phyloP scores from a whole-genome alignment of 1,284 basidiomycete species.

The Pseudozyma tsukubaensis region DNA sequence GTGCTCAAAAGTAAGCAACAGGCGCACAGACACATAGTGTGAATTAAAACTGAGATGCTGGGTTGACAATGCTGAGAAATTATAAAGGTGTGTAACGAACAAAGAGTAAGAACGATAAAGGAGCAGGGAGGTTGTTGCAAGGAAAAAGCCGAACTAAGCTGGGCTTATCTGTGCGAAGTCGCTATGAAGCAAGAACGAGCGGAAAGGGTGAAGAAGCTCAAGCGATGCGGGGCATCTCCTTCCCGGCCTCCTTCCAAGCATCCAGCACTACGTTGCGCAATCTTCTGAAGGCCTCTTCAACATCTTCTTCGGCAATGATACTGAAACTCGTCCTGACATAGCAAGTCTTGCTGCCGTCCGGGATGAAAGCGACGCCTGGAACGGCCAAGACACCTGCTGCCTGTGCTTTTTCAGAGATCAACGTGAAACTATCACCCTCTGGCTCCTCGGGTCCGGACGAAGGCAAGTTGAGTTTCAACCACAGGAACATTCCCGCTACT shows the following conservation, averaged over 20 bases:
- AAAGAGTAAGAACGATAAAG: too few species aligned
- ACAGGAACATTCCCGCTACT: slow-evolving; percentile 77
- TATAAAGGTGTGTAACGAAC: too few species aligned
- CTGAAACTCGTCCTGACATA: slow-evolving; percentile 66
- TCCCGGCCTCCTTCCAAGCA: slow-evolving; percentile 60
- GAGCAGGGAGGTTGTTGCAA: too few species aligned
- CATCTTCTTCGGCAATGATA: slow-evolving; percentile 54
- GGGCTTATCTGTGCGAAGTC: too few species aligned
- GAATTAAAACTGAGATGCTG: too few species aligned
- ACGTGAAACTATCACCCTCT: slow-evolving; percentile 77
- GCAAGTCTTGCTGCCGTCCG: slow-evolving; percentile 44
- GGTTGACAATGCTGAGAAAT: too few species aligned
- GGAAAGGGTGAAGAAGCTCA: too few species aligned
- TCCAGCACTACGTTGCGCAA: slow-evolving; percentile 56
- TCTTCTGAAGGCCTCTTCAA: slow-evolving; percentile 58
- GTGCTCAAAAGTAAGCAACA: too few species aligned
- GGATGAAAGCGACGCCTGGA: slow-evolving; percentile 75
- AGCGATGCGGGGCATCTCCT: slow-evolving; percentile 15
- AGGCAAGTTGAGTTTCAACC: slow-evolving; percentile 66
- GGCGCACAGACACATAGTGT: too few species aligned
- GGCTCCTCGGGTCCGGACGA: slow-evolving; percentile 28
- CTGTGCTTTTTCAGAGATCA: slow-evolving; percentile 83
- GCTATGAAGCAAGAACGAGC: too few species aligned
- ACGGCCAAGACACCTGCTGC: slow-evolving; percentile 86
- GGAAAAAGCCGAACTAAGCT: too few species aligned